phyloP scores from a whole-genome alignment of 225 moss, liverwort and hornwort species.

The Lunularia cruciata region DNA sequence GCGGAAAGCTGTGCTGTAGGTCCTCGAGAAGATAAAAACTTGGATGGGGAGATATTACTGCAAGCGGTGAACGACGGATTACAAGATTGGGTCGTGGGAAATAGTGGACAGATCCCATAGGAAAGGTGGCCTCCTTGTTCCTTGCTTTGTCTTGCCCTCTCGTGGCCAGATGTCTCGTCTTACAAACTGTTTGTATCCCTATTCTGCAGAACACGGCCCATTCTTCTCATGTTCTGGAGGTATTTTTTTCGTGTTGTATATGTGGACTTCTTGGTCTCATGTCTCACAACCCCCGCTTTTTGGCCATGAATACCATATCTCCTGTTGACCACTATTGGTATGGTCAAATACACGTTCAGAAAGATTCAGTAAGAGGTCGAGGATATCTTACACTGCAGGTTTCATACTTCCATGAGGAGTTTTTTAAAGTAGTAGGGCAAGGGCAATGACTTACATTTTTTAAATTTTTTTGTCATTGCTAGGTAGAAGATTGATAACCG shows the following conservation, averaged over 20 bases:
- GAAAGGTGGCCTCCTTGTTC: slow-evolving; percentile 4
- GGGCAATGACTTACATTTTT: no score
- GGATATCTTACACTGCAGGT: no score
- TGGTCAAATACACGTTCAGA: no score
- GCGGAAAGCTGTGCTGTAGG: neutral
- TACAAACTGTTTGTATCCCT: neutral
- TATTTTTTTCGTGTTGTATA: neutral
- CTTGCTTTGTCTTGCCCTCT: neutral
- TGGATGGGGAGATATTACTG: neutral
- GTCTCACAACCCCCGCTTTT: no score
- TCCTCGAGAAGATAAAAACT: neutral
- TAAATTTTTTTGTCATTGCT: no score
- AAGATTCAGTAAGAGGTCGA: no score
- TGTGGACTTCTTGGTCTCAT: no score
- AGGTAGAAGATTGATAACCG: no score
- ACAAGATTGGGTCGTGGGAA: neutral
- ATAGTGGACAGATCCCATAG: neutral
- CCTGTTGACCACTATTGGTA: no score
- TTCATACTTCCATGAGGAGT: no score
- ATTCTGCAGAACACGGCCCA: neutral
- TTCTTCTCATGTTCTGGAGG: neutral
- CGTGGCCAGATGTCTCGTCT: neutral
- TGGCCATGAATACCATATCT: no score
- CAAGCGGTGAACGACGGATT: neutral
- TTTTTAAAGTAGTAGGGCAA: no score